These are phyloP conservation scores for Salix suchowensis DNA, from an alignment of 345 rosid species.

Conservation along the genomic window DNA sequence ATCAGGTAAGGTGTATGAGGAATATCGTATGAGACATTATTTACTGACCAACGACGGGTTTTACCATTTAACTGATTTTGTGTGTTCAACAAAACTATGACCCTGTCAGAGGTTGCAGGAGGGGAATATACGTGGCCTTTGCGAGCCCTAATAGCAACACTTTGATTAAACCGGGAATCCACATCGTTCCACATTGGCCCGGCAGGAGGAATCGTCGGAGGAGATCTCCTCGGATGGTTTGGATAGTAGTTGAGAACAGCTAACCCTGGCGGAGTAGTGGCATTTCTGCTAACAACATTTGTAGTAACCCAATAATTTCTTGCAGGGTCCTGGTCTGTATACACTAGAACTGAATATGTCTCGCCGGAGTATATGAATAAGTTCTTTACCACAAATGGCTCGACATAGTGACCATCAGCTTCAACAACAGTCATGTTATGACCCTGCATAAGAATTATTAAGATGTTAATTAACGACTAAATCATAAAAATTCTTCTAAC, in stretches of 20 bases:
- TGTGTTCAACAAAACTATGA: conserved; percentile 52
- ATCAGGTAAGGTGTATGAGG: conserved; percentile 61
- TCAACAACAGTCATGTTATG: conserved; percentile 82
- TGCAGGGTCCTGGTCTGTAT: conserved; percentile 47
- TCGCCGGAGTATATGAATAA: conserved; percentile 77
- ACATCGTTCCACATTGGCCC: conserved; percentile 47
- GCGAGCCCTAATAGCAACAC: conserved; percentile 51
- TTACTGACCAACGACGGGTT: conserved; percentile 48
- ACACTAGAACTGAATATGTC: conserved; percentile 62
- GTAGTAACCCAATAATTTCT: conserved; percentile 68
- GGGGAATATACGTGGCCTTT: conserved; percentile 23
- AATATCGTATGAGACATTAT: conserved; percentile 53
- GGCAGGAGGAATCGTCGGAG: conserved; percentile 38
- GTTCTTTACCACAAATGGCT: conserved; percentile 65
- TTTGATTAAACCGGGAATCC: conserved; percentile 37
- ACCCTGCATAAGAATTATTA: conserved; percentile 27
- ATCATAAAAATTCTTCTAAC: background rate
- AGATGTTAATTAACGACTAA: background rate
- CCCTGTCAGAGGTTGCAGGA: conserved; percentile 50
- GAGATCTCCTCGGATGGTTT: conserved; percentile 39
- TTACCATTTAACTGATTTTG: conserved; percentile 44
- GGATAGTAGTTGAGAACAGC: conserved; percentile 60
- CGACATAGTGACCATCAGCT: conserved; percentile 67
- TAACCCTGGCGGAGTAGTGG: conserved; percentile 42
- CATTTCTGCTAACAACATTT: conserved; percentile 46